Evolutionary conservation across 768 basidiomycete genomes (phyloP).

Genomic region (Holtermannia corniformis): DNA sequence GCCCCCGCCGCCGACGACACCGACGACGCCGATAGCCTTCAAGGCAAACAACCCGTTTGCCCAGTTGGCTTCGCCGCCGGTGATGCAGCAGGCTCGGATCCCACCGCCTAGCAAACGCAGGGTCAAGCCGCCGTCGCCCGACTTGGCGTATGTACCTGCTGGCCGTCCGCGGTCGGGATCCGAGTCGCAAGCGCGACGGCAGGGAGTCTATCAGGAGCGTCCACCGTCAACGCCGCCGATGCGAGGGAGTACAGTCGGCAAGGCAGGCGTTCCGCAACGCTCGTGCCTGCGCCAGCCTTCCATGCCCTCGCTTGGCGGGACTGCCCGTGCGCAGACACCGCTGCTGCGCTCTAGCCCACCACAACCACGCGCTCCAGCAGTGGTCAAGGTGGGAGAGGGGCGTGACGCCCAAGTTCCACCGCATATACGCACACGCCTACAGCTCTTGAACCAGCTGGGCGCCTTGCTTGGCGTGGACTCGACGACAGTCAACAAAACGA

Average conservation of each 20-base stretch:
- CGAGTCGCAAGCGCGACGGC: no score
- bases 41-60: slow-evolving; percentile 14
- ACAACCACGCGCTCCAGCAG: no score
- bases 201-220: no score
- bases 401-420: slow-evolving; percentile 19
- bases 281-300: slow-evolving; percentile 18
- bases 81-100: neutral
- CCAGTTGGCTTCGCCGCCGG: slow-evolving; percentile 1
- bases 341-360: no score
- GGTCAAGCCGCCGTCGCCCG: slow-evolving; percentile 16
- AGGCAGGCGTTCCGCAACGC: neutral
- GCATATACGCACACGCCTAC: slow-evolving; percentile 22
- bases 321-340: no score
- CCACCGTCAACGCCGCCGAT: no score
- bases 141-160: neutral
- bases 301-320: slow-evolving; percentile 7
- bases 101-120: slow-evolving; percentile 3
- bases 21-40: no score
- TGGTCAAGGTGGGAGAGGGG: slow-evolving; percentile 8
- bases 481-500: slow-evolving; percentile 12
- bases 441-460: slow-evolving; percentile 21
- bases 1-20: neutral
- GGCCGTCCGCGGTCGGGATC: neutral
- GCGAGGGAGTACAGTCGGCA: slow-evolving; percentile 2
- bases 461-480: slow-evolving; percentile 22